phyloP scores from a whole-genome alignment of 371 early-diverging fungal genomes.

The Blyttiomyces sp. region DNA sequence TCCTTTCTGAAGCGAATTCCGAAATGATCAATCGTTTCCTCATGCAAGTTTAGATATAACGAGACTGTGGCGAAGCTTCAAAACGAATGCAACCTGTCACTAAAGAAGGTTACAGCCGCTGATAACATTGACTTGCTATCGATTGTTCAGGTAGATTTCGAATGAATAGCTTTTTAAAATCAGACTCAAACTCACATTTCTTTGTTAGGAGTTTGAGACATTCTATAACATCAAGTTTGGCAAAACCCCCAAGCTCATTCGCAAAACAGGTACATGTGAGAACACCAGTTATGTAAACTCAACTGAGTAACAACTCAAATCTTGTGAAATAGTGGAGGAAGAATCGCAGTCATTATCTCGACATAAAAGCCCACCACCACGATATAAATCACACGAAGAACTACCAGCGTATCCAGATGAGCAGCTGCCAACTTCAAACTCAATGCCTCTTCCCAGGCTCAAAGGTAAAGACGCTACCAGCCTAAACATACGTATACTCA shows the following conservation, averaged over 20 bases:
- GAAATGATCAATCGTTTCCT: background rate
- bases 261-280: slow-evolving; percentile 24
- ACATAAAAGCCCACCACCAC: too few species aligned
- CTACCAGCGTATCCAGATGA: too few species aligned
- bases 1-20: background rate
- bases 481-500: too few species aligned
- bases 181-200: background rate
- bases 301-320: too few species aligned
- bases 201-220: slow-evolving; percentile 44
- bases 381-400: too few species aligned
- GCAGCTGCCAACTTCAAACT: background rate
- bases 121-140: slow-evolving; percentile 50
- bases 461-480: too few species aligned
- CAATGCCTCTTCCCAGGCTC: background rate
- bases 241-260: slow-evolving; percentile 37
- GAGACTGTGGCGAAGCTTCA: slow-evolving; percentile 40
- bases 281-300: too few species aligned
- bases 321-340: too few species aligned
- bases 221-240: slow-evolving; percentile 50
- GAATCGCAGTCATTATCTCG: too few species aligned
- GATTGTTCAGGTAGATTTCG: slow-evolving; percentile 40
- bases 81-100: slow-evolving; percentile 35
- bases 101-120: slow-evolving; percentile 38
- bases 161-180: too few species aligned
- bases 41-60: slow-evolving; percentile 23